A percentile compares a stretch with the other conserved stretches of the same genome.
Conservation (phyloP, 306 rosid species). For the Quercus aquifolioides region DNA sequence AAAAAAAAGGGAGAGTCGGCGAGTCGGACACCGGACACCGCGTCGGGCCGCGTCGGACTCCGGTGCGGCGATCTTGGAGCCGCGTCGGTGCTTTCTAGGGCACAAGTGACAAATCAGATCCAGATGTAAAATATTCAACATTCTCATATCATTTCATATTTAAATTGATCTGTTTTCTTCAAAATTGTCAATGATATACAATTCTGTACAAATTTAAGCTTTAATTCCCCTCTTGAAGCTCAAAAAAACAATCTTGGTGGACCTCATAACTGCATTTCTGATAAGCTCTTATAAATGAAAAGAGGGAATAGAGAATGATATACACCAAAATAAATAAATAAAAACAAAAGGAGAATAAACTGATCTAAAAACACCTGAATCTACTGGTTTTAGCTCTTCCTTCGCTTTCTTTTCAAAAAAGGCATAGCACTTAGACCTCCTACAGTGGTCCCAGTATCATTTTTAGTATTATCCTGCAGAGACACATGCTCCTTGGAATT, state of each 20-base stretch:
- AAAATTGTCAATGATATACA: neutral
- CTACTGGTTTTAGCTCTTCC: conserved; percentile 36
- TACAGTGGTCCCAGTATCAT: conserved; percentile 3
- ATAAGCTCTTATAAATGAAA: neutral
- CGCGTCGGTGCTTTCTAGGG: no score
- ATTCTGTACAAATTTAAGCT: neutral
- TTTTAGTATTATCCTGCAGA: conserved; percentile 25
- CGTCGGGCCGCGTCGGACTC: no score
- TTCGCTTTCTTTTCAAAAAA: conserved; percentile 53
- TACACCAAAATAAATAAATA: neutral
- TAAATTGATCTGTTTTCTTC: neutral
- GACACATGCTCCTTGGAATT: conserved; percentile 18
- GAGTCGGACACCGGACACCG: no score
- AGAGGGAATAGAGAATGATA: neutral
- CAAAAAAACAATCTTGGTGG: neutral
- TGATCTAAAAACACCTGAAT: neutral
- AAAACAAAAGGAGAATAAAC: neutral
- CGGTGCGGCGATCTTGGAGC: no score
- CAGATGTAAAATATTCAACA: no score
- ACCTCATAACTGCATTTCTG: neutral
- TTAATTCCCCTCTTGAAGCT: neutral
- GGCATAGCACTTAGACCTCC: conserved; percentile 71
- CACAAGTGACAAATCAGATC: no score
- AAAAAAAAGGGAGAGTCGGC: no score
- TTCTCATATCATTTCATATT: neutral